Conservation (phyloP, 352 stramenopile species). For the Blastocystis sp. region DNA sequence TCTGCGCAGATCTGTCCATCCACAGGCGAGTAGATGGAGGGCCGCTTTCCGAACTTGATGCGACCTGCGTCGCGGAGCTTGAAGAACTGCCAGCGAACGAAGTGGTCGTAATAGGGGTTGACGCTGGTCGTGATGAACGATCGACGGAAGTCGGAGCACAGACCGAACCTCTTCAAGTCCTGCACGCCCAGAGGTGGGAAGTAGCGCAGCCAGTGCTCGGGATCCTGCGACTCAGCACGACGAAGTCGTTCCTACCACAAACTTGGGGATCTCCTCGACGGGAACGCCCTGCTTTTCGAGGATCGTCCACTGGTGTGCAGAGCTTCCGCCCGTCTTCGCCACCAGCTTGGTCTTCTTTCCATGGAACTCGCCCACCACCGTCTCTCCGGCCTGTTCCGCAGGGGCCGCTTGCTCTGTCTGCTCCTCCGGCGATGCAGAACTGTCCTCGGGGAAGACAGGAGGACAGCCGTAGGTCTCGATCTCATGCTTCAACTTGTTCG, state of each 20-base stretch:
- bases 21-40: conserved; percentile 93
- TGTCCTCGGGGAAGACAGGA: conserved; percentile 77
- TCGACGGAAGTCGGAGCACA: conserved; percentile 91
- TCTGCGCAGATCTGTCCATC: conserved; percentile 98
- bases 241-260: conserved; percentile 69
- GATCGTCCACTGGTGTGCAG: conserved; percentile 96
- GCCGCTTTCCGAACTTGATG: conserved; percentile 88
- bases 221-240: conserved; percentile 70
- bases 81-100: conserved; percentile 99
- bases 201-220: conserved; percentile 94
- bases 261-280: conserved; percentile 89
- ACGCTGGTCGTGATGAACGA: conserved; percentile 98
- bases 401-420: conserved; percentile 69
- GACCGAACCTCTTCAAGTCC: conserved; percentile 94
- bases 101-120: conserved; percentile 98
- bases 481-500: conserved; percentile 97
- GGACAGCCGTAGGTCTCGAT: conserved; percentile 85
- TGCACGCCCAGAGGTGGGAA: conserved; percentile 90
- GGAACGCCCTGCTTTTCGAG: conserved; percentile 79
- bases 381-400: conserved; percentile 66
- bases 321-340: conserved; percentile 87
- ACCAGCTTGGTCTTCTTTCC: conserved; percentile 96
- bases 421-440: background rate
- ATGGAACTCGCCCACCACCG: conserved; percentile 69
- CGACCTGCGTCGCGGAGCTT: conserved; percentile 82